Percentiles rank a stretch among this genome's conserved stretches.
phyloP scores from a whole-genome alignment of 371 early-diverging fungal species.

The Mucor indicus region DNA sequence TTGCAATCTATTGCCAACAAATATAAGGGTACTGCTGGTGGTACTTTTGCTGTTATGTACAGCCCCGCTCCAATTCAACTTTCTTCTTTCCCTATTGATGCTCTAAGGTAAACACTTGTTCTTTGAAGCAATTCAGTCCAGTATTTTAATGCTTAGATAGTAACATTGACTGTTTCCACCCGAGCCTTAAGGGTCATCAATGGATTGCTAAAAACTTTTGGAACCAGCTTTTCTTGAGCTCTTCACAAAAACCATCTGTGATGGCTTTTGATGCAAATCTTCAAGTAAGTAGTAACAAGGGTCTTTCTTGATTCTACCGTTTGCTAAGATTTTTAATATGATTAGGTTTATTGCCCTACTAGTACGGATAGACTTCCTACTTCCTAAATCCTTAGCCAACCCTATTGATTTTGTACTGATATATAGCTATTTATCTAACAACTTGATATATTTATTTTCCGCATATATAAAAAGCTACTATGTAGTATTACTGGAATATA shows the following conservation, averaged over 20 bases:
- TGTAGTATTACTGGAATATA: too few species aligned
- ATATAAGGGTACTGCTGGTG: slow-evolving; percentile 5
- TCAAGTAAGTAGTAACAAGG: slow-evolving; percentile 1
- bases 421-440: too few species aligned
- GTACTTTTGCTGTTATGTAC: slow-evolving; percentile 26
- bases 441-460: too few species aligned
- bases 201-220: slow-evolving; percentile 21
- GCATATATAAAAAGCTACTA: too few species aligned
- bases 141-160: too few species aligned
- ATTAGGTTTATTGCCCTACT: slow-evolving; percentile 13
- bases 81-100: slow-evolving; percentile 19
- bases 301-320: background rate
- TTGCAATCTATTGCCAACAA: slow-evolving; percentile 13
- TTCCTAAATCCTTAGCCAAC: too few species aligned
- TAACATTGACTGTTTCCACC: slow-evolving; percentile 15
- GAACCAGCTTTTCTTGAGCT: slow-evolving; percentile 18
- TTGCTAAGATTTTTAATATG: too few species aligned
- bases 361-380: slow-evolving; percentile 8
- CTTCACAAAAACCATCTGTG: slow-evolving; percentile 7
- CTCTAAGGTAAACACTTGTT: slow-evolving; percentile 26
- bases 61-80: slow-evolving; percentile 21
- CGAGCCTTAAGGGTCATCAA: slow-evolving; percentile 19
- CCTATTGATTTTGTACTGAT: too few species aligned
- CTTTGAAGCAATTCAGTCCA: too few species aligned
- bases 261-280: slow-evolving; percentile 13